Percentiles rank a stretch among this genome's conserved stretches.
These are phyloP conservation scores for Penicillium rolfsii DNA, from an alignment of 2,329 filamentous ascomycete genomes.

Conservation along the genomic window DNA sequence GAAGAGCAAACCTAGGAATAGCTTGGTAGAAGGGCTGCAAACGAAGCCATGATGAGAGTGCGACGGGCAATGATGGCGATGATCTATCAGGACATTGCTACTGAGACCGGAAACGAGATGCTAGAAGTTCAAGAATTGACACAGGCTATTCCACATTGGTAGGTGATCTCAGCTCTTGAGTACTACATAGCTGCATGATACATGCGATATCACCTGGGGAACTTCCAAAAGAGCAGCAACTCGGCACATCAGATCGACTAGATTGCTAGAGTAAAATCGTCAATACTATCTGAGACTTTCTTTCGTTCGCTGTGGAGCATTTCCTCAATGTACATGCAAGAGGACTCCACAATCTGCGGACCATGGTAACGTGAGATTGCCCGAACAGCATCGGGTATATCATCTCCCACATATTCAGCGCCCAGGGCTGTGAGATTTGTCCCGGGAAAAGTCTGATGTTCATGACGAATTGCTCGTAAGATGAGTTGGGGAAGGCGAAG, in stretches of 20 bases:
- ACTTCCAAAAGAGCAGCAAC: background rate
- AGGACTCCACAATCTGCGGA: background rate
- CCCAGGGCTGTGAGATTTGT: too few species aligned
- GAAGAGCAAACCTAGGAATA: background rate
- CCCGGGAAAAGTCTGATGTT: too few species aligned
- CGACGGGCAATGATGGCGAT: background rate
- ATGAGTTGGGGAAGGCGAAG: background rate
- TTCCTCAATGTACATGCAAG: background rate
- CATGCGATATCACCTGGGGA: background rate
- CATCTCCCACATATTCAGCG: too few species aligned
- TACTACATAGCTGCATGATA: background rate
- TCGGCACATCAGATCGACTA: too few species aligned
- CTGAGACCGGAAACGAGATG: background rate
- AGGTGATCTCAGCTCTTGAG: background rate
- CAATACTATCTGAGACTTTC: background rate
- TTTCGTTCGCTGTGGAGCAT: too few species aligned
- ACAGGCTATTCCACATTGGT: background rate
- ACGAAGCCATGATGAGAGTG: background rate
- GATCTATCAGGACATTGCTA: background rate
- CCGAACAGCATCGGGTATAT: background rate
- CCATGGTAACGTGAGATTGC: background rate
- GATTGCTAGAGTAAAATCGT: background rate
- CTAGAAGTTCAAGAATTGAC: background rate
- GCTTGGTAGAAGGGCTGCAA: background rate
- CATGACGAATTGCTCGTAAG: too few species aligned